phyloP scores from a whole-genome alignment of 768 basidiomycete species.

The Boletus rex-veris region DNA sequence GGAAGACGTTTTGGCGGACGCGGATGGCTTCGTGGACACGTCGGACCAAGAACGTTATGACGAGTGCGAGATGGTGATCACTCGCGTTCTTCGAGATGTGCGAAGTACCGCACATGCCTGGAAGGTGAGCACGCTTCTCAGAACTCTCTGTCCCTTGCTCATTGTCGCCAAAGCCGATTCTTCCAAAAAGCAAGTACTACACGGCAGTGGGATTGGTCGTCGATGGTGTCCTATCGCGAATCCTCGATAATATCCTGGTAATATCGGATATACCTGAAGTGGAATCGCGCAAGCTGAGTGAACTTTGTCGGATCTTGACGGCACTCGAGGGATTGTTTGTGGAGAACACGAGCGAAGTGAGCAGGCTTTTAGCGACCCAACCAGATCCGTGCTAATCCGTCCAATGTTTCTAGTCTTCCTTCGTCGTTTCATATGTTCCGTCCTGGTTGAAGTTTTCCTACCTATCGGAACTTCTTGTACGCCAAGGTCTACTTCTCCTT shows the following conservation, averaged over 20 bases:
- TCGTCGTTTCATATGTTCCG: constrained; percentile 82
- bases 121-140: constrained; percentile 54
- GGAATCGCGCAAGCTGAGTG: constrained; percentile 80
- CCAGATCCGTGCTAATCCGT: not conserved
- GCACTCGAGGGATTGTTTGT: constrained; percentile 80
- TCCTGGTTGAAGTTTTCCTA: constrained; percentile 96
- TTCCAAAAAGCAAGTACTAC: constrained; percentile 72
- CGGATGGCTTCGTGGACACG: constrained; percentile 66
- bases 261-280: constrained; percentile 84
- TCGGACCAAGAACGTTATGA: constrained; percentile 73
- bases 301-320: constrained; percentile 75
- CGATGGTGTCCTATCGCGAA: constrained; percentile 60
- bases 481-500: constrained; percentile 26
- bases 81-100: constrained; percentile 58
- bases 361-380: constrained; percentile 9
- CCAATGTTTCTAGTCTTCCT: constrained; percentile 50
- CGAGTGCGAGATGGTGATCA: constrained; percentile 69
- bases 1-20: constrained; percentile 47
- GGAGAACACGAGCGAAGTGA: constrained; percentile 57
- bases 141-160: not conserved
- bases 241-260: constrained; percentile 70
- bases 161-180: constrained; percentile 45
- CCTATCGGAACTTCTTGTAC: constrained; percentile 83
- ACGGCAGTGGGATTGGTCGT: constrained; percentile 66
- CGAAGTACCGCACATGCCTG: constrained; percentile 60